Evolutionary conservation across 306 rosid genomes (phyloP), one percentile per base, ranked within the genome.

Genomic region (Lupinus albus): DNA sequence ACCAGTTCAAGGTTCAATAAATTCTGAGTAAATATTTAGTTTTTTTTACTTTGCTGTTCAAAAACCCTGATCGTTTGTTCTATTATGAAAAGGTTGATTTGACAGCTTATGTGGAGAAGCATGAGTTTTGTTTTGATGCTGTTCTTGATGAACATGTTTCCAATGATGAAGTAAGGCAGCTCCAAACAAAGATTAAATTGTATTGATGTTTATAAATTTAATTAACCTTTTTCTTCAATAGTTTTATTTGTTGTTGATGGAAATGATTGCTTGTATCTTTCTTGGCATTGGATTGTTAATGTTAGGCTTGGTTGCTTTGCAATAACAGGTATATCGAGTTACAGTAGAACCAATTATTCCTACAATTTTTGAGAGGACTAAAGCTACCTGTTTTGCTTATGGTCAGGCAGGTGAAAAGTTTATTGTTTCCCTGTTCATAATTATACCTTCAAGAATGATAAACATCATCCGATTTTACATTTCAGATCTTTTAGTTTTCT

Each of bases 61-160:
- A 41, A 51, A 20, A 41, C 48, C 70, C 70, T 42, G 66, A 69
- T 65, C 74, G 11, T 52, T 39, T 47, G 57, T 61, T 67, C 58
- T 76, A 51, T 52, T 74, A 55, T 75, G 61, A 63, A 70, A 80
- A 92, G 98, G 98, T 92, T 82, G 98, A 92, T 78, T 82, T 92
- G 87, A 92, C 98, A 54, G 98, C 96, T 49, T 92, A 89, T 67
- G 98, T 92, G 86, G 98, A 92, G 89, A 92, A 92, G 81, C 96
- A 92, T 53, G 98, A 92, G 75, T 92, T 92, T 63, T 92, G 96
- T 84, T 92, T 92, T 80, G 96, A 92, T 63, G 98, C 96, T 6
- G 98, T 92, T 77, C 88, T 92, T 64, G 77, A 86, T 36, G 96
- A 92, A 81, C 65, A 84, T 72, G 98, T 93, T 61, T 66, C 79